phyloP scores from a whole-genome alignment of 768 basidiomycete species.

The Pleurotus ostreatus region DNA sequence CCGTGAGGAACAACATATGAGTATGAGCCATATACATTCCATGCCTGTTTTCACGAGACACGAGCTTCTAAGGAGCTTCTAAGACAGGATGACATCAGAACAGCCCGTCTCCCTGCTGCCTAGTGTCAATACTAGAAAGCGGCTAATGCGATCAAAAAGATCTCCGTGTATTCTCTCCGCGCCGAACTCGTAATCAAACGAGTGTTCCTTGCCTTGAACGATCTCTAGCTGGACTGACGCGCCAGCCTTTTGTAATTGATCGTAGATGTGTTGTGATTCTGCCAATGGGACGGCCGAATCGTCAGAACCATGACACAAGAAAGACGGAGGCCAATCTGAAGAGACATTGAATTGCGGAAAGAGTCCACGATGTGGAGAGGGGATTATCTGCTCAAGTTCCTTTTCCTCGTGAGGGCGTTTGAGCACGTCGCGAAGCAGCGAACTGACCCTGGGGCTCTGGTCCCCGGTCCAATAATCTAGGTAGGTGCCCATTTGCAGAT shows the following conservation, averaged over 20 bases:
- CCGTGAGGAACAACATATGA: too few species aligned
- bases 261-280: slow-evolving; percentile 36
- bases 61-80: too few species aligned
- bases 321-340: slow-evolving; percentile 41
- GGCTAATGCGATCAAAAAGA: slow-evolving; percentile 30
- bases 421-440: slow-evolving; percentile 27
- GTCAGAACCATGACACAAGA: slow-evolving; percentile 44
- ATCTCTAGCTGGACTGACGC: slow-evolving; percentile 31
- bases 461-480: slow-evolving; percentile 58
- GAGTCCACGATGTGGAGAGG: slow-evolving; percentile 27
- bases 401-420: background rate
- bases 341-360: slow-evolving; percentile 47
- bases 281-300: slow-evolving; percentile 41
- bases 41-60: too few species aligned
- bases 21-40: too few species aligned
- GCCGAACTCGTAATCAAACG: slow-evolving; percentile 47
- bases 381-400: slow-evolving; percentile 22
- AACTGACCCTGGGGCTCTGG: slow-evolving; percentile 45
- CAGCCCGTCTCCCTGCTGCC: background rate
- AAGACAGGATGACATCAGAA: background rate
- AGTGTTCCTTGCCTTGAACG: slow-evolving; percentile 45
- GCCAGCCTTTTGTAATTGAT: slow-evolving; percentile 29
- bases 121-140: slow-evolving; percentile 26
- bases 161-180: slow-evolving; percentile 37
- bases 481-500: slow-evolving; percentile 52